Percentiles rank a stretch among this genome's conserved stretches.
Conservation (phyloP, 345 rosid species). For the Syzygium aromaticum region DNA sequence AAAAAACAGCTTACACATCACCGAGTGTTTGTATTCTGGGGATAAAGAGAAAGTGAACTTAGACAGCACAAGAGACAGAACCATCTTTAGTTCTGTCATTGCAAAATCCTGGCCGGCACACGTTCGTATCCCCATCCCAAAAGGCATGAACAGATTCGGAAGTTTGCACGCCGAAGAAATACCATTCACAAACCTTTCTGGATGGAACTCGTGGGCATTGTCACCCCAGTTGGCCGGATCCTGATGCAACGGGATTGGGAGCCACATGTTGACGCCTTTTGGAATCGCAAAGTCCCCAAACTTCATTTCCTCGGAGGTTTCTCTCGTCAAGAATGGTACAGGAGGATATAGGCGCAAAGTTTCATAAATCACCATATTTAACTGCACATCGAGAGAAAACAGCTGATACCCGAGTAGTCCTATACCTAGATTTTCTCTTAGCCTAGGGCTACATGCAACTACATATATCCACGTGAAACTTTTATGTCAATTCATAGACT, state of each 20-base stretch:
- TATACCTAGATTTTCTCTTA: neutral
- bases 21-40: conserved; percentile 11
- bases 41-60: conserved; percentile 13
- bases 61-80: conserved; percentile 9
- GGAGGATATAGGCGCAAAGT: conserved; percentile 17
- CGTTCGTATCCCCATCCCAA: conserved; percentile 7
- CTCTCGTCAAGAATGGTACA: conserved; percentile 1
- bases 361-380: conserved; percentile 23
- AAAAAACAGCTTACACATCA: conserved; percentile 5
- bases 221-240: conserved; percentile 14
- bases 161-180: neutral
- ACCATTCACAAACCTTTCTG: conserved; percentile 17
- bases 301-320: conserved; percentile 8
- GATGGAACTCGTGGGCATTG: conserved; percentile 14
- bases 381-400: conserved; percentile 3
- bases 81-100: conserved; percentile 12
- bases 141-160: conserved; percentile 9
- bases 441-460: neutral
- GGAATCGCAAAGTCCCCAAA: conserved; percentile 11
- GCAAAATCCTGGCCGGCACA: conserved; percentile 17
- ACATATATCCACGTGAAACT: neutral
- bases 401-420: neutral
- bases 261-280: conserved; percentile 12
- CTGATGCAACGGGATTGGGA: conserved; percentile 9
- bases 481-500: neutral